Percentiles rank a stretch among this genome's conserved stretches.
These are phyloP conservation scores for Cladobotryum protrusum DNA, from an alignment of 2,329 filamentous ascomycete species.

Conservation along the genomic window DNA sequence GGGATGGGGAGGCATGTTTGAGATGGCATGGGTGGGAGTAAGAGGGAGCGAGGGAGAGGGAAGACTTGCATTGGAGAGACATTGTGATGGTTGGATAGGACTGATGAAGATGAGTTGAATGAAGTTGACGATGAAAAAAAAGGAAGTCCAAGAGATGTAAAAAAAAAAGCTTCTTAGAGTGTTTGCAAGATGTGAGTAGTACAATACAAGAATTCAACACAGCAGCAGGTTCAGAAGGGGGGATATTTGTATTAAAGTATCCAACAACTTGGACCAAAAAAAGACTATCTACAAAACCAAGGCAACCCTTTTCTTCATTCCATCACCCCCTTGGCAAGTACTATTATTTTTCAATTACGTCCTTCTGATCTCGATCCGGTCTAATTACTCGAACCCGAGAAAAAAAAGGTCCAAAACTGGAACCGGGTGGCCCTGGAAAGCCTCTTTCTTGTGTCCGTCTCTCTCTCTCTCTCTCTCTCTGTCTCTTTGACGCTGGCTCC, in stretches of 20 bases:
- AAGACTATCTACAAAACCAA: no score
- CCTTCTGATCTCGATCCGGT: slow-evolving; percentile 6
- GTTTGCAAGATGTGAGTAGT: slow-evolving; percentile 5
- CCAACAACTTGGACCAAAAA: no score
- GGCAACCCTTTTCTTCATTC: neutral
- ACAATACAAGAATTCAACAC: neutral
- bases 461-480: neutral
- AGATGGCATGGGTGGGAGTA: neutral
- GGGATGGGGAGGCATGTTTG: neutral
- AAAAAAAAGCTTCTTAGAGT: neutral
- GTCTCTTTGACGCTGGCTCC: neutral
- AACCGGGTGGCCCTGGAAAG: neutral
- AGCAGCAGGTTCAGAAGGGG: neutral
- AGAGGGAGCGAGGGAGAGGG: neutral
- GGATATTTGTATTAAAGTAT: slow-evolving; percentile 13
- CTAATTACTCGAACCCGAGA: neutral
- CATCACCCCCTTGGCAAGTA: no score
- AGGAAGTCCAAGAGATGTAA: neutral
- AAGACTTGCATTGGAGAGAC: slow-evolving; percentile 53
- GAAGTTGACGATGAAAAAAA: neutral
- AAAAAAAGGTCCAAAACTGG: neutral
- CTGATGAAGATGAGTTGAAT: no score
- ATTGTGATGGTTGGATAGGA: slow-evolving; percentile 31
- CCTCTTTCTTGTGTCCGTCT: slow-evolving; percentile 8
- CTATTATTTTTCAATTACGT: slow-evolving; percentile 10